Evolutionary conservation across 139 green algal genomes (phyloP), one percentile per base, ranked within the genome.

Genomic region (Chloropicon primus): DNA sequence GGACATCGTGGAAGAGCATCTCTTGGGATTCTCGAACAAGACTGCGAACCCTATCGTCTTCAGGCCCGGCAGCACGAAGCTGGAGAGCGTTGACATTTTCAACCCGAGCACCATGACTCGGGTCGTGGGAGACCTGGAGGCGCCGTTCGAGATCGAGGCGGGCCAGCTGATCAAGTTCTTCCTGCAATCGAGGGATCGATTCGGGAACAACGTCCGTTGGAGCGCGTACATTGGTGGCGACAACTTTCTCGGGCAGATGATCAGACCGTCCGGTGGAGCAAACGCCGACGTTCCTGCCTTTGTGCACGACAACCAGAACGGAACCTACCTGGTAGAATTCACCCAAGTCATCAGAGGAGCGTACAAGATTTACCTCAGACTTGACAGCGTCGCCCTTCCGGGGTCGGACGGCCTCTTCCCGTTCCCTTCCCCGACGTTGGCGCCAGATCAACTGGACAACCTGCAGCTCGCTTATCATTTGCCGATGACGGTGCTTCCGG

Each of bases 201-300:
- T 76, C 73, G 27, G 27, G 21, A 76, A 76, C 73, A 76, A 76
- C 21, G 25, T 54, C 21, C 73, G 27, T 28, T 76, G 73, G 73
- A 76, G 25, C 2, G 25, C 73, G n/a, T 28, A 54, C 25, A 27
- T 76, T 27, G 73, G 73, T 28, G 73, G 73, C 23, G 73, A 76
- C 10, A 28, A 54, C 24, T 76, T 76, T 28, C 25, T 54, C 24
- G 28, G 27, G 17, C 17, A 28, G 24, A 76, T 76, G 73, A 41
- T 27, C 2, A 29, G 73, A 2, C 73, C 73, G 22, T 27, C 73
- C 2, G 73, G 73, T 28, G 73, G 73, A 22, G 73, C 28, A 28
- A 28, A 28, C 2, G 28, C 25, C n/a, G 17, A 54, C 25, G 2
- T 76, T 27, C 23, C 28, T 41, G 73, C 25, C 24, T 21, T 54